These are phyloP conservation scores for Monilinia polystroma DNA, from an alignment of 2,329 filamentous ascomycete species.

Conservation along the genomic window DNA sequence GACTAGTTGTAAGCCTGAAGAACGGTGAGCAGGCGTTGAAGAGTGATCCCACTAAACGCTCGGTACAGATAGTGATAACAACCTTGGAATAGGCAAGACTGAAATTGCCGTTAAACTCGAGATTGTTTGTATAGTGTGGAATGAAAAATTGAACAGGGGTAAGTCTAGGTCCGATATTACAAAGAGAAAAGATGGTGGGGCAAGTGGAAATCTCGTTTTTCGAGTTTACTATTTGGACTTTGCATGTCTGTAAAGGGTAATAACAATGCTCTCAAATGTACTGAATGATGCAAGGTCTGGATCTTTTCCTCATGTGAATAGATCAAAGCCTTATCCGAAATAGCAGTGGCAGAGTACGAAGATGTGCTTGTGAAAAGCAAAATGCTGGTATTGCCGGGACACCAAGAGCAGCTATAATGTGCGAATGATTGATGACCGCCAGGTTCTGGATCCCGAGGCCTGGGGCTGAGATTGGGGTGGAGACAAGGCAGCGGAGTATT, in stretches of 20 bases:
- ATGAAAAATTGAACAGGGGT: slow-evolving; percentile 17
- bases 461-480: slow-evolving; percentile 28
- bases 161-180: slow-evolving; percentile 27
- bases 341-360: slow-evolving; percentile 35
- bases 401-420: slow-evolving; percentile 21
- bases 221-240: slow-evolving; percentile 19
- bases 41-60: slow-evolving; percentile 28
- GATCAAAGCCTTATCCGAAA: slow-evolving; percentile 31
- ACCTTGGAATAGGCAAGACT: slow-evolving; percentile 27
- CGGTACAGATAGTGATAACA: slow-evolving; percentile 23
- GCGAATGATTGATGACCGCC: slow-evolving; percentile 29
- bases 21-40: slow-evolving; percentile 25
- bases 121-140: slow-evolving; percentile 21
- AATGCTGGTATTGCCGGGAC: slow-evolving; percentile 25
- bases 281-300: not conserved
- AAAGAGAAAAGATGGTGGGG: slow-evolving; percentile 25
- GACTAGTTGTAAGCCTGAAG: slow-evolving; percentile 26
- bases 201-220: slow-evolving; percentile 21
- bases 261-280: not conserved
- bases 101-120: slow-evolving; percentile 25
- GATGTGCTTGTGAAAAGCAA: slow-evolving; percentile 28
- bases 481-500: slow-evolving; percentile 20
- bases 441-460: slow-evolving; percentile 30
- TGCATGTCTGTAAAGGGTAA: slow-evolving; percentile 20
- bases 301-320: slow-evolving; percentile 2